Evolutionary conservation across 352 stramenopile genomes (phyloP), one percentile per base, ranked within the genome.

Genomic region (Phytophthora fragariaefolia): DNA sequence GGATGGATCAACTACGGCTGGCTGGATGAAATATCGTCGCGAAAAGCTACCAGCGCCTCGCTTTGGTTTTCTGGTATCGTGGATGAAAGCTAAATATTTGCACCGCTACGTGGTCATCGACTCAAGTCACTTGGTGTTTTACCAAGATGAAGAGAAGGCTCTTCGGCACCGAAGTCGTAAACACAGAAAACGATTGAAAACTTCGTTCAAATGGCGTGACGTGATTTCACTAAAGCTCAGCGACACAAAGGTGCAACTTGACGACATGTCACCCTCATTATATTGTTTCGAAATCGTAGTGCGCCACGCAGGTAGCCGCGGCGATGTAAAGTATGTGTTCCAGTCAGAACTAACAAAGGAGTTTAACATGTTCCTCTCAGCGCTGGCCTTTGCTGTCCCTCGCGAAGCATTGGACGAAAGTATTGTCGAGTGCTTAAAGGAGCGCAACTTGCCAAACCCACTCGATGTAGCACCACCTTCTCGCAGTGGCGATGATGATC

Each of bases 1-100:
- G 24, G 80, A 91, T 56, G 86, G 87, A 3, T 79, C 71, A 0
- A 94, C 80, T 34, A 96, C 85, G 3, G 86, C 86, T 42, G 87
- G 86, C 0, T 96, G 88, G 88, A 93, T 96, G 86, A 94, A 94
- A 52, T 92, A 93, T 69, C 83, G 79, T 15, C 80, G 86, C 26
- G 80, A 93, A 49, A 77, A 81, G 15, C 74, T 91, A 12, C 73
- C 82, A 12, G 56, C 58, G 15, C 71, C 84, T 40, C 83, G 80
- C 43, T 80, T 80, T 5, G 73, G 73, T 10, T 81, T 77, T 7
- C 52, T 89, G 17, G 60, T 95, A 13, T 75, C 78, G 13, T 93
- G 79, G 82, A 74, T 93, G 42, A 85, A 91, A 46, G 77, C 86
- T 3, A 93, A 91, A 50, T 91, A 80, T 46, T 46, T 96, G 32